These are phyloP conservation scores for Pseudozyma thailandica DNA, from an alignment of 1,284 basidiomycete genomes.

Conservation along the genomic window DNA sequence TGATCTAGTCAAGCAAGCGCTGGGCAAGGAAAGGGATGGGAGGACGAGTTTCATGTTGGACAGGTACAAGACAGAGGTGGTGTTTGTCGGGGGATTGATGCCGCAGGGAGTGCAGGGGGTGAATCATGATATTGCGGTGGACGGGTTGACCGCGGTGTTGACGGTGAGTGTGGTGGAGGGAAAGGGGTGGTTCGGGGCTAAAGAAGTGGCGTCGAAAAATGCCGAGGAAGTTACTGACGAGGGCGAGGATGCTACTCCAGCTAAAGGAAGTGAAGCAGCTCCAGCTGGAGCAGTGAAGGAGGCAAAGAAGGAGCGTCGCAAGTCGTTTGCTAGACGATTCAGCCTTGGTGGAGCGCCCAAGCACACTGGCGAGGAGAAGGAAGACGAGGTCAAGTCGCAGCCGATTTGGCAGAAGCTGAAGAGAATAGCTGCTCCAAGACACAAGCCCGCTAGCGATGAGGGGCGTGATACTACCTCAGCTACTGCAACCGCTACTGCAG, in stretches of 20 bases:
- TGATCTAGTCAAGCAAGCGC: conserved; percentile 71
- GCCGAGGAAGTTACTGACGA: not conserved
- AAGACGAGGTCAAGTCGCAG: conserved; percentile 1
- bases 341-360: conserved; percentile 2
- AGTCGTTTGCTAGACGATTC: conserved; percentile 11
- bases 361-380: not conserved
- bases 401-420: conserved; percentile 24
- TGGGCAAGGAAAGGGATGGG: conserved; percentile 32
- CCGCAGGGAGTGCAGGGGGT: conserved; percentile 72
- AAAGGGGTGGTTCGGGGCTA: conserved; percentile 7
- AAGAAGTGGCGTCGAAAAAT: not conserved
- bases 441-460: not conserved
- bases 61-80: conserved; percentile 72
- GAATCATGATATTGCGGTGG: conserved; percentile 69
- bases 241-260: not conserved
- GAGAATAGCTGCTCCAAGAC: conserved; percentile 12
- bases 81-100: conserved; percentile 73
- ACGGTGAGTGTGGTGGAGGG: conserved; percentile 38
- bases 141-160: conserved; percentile 56
- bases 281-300: not conserved
- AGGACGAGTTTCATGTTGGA: conserved; percentile 50
- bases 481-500: not conserved
- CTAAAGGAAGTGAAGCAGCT: too few relatives aligned
- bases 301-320: not conserved
- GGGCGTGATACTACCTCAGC: not conserved